Conservation (phyloP, 331 rosid species). For the Rhamnella rubrinervis region DNA sequence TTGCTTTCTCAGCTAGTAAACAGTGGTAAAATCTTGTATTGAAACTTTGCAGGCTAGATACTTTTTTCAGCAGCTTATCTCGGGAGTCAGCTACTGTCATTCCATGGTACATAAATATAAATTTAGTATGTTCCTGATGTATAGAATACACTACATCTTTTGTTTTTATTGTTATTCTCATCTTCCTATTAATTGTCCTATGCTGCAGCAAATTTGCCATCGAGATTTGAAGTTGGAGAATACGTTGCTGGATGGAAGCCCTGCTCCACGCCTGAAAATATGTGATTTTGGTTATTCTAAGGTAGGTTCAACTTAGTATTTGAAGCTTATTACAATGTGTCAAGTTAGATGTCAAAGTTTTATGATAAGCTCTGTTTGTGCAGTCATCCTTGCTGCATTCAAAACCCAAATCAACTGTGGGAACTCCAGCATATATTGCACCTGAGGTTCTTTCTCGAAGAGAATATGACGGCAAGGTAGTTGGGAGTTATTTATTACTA, state of each 20-base stretch:
- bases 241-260: slow-evolving; percentile 84
- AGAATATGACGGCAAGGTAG: slow-evolving; percentile 91
- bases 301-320: slow-evolving; percentile 39
- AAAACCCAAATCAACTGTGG: slow-evolving; percentile 82
- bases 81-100: slow-evolving; percentile 83
- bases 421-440: slow-evolving; percentile 84
- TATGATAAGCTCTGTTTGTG: slow-evolving; percentile 38
- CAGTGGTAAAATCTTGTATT: slow-evolving; percentile 11
- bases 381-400: slow-evolving; percentile 91
- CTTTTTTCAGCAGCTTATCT: slow-evolving; percentile 92
- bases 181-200: background rate
- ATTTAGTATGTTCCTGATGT: background rate
- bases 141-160: background rate
- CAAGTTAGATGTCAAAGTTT: slow-evolving; percentile 2
- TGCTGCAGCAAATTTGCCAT: slow-evolving; percentile 39
- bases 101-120: slow-evolving; percentile 48
- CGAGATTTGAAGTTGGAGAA: slow-evolving; percentile 69
- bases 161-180: background rate
- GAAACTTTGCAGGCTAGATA: slow-evolving; percentile 66
- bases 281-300: slow-evolving; percentile 83
- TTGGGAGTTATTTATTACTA: slow-evolving; percentile 5
- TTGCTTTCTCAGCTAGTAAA: background rate
- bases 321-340: slow-evolving; percentile 18
- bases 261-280: slow-evolving; percentile 74
- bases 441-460: slow-evolving; percentile 86